Base-by-base conservation (phyloP, 1,284 basidiomycete species). In the Malassezia slooffiae region DNA sequence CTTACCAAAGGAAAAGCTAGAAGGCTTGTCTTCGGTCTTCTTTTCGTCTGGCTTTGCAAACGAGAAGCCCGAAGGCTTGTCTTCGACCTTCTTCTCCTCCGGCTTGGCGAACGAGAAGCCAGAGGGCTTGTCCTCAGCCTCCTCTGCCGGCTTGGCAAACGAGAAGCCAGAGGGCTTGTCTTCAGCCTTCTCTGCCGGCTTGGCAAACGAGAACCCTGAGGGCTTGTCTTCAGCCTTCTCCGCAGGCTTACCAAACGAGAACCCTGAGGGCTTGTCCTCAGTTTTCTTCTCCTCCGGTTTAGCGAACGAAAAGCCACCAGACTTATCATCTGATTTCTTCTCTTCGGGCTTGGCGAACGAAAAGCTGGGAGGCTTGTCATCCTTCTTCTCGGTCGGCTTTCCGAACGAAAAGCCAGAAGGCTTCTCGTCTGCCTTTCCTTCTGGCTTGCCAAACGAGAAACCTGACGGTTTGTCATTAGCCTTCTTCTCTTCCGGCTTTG, bases 31-130 rank as follows among this genome's bases (percentile, higher is more conserved):
- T 4, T 19, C 20, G 10, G 2, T 24, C 16, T 33, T 31, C n/a
- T 20, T 9, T 7, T 27, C 23, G 6, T 13, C 6, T 3, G 22
- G 20, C 17, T 20, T 16, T 11, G 46, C 20, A 36, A 42, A 39
- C 3, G 40, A 36, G 41, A 43, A 44, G n/a, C 29, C 34, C 16
- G 16, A 9, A 10, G 34, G 23, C 24, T 34, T 41, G 8, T 41
- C 33, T 1, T 34, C 10, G 11, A 10, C 6, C 13, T 12, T 22
- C 34, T 23, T 23, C 9, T 35, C 20, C 12, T 10, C 15, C 8
- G 35, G 12, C 39, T 41, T 33, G 17, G 27, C 31, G 27, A 41
- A 41, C 4, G 39, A 41, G 28, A 41, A 41, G 12, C 28, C 8
- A 3, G 30, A 13, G 10, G 11, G 9, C 24, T 26, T 22, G 12